Base-by-base conservation (phyloP, 805 yeast genomes). In the Candida adriatica region DNA sequence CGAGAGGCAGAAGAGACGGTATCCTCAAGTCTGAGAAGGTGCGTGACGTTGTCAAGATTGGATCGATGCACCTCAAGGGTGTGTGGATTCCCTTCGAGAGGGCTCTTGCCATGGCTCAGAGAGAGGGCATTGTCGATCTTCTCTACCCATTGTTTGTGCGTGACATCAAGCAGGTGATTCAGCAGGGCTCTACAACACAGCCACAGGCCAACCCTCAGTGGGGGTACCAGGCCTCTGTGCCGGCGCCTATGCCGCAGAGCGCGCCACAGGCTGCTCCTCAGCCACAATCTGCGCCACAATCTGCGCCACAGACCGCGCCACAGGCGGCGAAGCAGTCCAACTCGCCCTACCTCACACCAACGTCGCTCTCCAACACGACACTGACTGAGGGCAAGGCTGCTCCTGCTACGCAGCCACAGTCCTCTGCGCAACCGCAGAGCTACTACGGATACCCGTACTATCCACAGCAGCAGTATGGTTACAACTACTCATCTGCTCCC, bases 31-130 rank as follows among this genome's bases (percentile, higher is more conserved):
- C 79, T 37, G 92, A 82, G 53, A 77, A 78, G 47, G 68, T 74
- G 26, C 66, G 92, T 25, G 84, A 80, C 50, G 94, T 83, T 16
- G 90, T 83, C 26, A 83, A 83, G 58, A 79, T 81, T 39, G 94
- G 94, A 5, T 77, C 87, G 10, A 82, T 83, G 88, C 88, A 83
- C 55, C 62, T 83, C 46, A 83, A 83, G 59, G 94, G 94, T 23
- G 94, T 83, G 28, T 83, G 94, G 94, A 81, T 83, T 37, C 94
- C 94, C 2, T 81, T 80, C 51, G 90, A 82, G 41, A 64, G 92
- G 30, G 94, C 94, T 2, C 62, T 76, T 28, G 79, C 80, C 20
- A 78, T 82, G 74, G 94, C 94, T 13, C 80, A 79, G 55, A 65
- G 79, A 41, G 92, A 83, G 53, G 81, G 84, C 24, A 80, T 79